Base-by-base conservation (phyloP, 768 basidiomycete genomes). In the Boletus vinaceobasis region DNA sequence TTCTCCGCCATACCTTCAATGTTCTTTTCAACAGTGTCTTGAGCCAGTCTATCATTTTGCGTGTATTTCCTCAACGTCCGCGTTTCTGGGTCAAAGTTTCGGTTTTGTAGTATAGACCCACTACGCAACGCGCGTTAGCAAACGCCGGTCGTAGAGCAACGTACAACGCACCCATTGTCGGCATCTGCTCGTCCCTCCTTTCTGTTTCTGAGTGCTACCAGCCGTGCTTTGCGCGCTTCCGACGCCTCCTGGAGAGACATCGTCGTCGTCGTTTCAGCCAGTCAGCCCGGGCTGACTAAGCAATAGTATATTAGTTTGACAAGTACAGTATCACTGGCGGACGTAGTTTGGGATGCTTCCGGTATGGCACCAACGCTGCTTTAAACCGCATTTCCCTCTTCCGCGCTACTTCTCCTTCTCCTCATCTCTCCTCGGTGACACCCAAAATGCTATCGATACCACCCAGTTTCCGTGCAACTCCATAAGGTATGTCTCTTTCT, bases 51-150 rank as follows among this genome's bases (percentile, higher is more conserved):
- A 50, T 82, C 84, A 44, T 83, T 84, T 27, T 73, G 72, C 17
- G 75, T 75, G 64, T 78, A 85, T 70, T 87, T 92, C 69, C 82
- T 82, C 61, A 89, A 71, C 48, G 86, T 89, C 55, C 88, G 84
- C 29, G 92, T 90, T 60, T 85, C 85, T 2, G 93, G 93, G 72
- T 98, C 96, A 70, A 90, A 98, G 65, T 95, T 95, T 35, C 96
- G 84, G 59, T 74, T 82, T 61, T 83, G 82, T 32, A 92, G 73
- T 48, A 86, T 65, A 13, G 83, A 75, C 59, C 78, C 79, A 42
- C 73, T 70, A 64, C 54, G 27, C 40, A 9, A 37, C 35, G 31
- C 62, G 47, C 42, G 64, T 75, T 37, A 55, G 48, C 46, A 48
- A 38, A 40, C 29, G 15, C 36, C n/a, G 32, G 32, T 49, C 15